These are phyloP conservation scores for Amanita muscaria DNA, from an alignment of 768 basidiomycete species.

Conservation along the genomic window DNA sequence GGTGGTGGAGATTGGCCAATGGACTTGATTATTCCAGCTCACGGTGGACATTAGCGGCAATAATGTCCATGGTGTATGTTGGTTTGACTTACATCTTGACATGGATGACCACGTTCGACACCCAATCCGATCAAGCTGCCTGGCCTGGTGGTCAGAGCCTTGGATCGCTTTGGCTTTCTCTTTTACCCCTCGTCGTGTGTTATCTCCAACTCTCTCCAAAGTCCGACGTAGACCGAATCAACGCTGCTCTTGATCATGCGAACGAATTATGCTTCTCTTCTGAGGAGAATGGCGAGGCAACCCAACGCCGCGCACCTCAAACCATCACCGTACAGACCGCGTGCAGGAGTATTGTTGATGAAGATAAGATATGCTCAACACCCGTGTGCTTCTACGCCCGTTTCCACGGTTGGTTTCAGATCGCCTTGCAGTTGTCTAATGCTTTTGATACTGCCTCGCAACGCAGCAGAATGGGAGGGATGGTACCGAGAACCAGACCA, in stretches of 20 bases:
- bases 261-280: slow-evolving; percentile 23
- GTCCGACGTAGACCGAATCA: slow-evolving; percentile 26
- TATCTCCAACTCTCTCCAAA: slow-evolving; percentile 37
- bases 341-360: too few species aligned
- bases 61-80: slow-evolving; percentile 35
- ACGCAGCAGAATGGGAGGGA: background rate
- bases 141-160: too few species aligned
- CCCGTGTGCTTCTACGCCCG: slow-evolving; percentile 26
- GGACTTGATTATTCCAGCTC: slow-evolving; percentile 25
- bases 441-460: too few species aligned
- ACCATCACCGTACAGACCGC: background rate
- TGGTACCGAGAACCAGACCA: background rate
- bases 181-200: slow-evolving; percentile 32
- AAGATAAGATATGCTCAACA: slow-evolving; percentile 17
- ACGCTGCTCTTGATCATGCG: slow-evolving; percentile 21
- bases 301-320: background rate
- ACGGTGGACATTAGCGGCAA: slow-evolving; percentile 30
- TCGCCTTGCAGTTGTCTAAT: slow-evolving; percentile 3
- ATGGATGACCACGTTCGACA: too few species aligned
- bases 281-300: background rate
- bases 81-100: slow-evolving; percentile 18
- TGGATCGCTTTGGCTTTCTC: slow-evolving; percentile 31
- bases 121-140: too few species aligned
- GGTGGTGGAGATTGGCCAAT: slow-evolving; percentile 27
- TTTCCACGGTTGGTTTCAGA: slow-evolving; percentile 20